Evolutionary conservation across 176 grass and related monocot genomes (phyloP), one percentile per base, ranked within the genome.

Genomic region (Paspalum notatum): DNA sequence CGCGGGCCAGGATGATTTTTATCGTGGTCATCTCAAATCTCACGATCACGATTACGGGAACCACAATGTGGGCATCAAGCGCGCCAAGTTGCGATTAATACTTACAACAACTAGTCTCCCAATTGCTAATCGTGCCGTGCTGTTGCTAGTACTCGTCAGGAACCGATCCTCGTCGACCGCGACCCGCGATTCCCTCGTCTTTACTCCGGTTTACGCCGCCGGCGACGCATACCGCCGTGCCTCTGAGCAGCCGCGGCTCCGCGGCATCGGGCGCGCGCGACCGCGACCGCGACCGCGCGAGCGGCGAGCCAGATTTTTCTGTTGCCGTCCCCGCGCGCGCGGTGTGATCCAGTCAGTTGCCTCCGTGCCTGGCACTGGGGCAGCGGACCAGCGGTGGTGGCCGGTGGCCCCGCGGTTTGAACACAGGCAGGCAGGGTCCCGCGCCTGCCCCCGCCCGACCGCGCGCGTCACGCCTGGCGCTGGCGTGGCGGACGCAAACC

Each of bases 401-500:
- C n/a, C n/a, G n/a, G 3, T 3, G 40, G 58, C 50, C 62, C 63
- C 85, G 65, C 55, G 42, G 68, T 73, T 43, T 80, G 86, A 80
- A 80, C 86, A 22, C 57, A 17, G 56, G n/a, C n/a, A n/a, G n/a
- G n/a, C n/a, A n/a, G n/a, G n/a, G 79, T 0, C 72, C 79, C 69
- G 20, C 39, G 13, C 22, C 1, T 2, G 14, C 27, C 10, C n/a
- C n/a, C n/a, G n/a, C n/a, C 18, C 12, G 67, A 8, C 32, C 80
- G 40, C 44, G 40, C 44, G 18, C 80, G 87, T 89, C 87, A 85
- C 17, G 64, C 73, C 85, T 65, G 42, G 66, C 54, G 69, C 70
- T 32, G 32, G 32, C 32, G 32, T n/a, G 32, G 3, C 32, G 32
- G 25, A 64, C 21, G 22, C 2, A 61, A 18, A 42, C 76, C 82